Base-by-base conservation (phyloP, 2,329 filamentous ascomycete genomes). In the Nemania sp. region DNA sequence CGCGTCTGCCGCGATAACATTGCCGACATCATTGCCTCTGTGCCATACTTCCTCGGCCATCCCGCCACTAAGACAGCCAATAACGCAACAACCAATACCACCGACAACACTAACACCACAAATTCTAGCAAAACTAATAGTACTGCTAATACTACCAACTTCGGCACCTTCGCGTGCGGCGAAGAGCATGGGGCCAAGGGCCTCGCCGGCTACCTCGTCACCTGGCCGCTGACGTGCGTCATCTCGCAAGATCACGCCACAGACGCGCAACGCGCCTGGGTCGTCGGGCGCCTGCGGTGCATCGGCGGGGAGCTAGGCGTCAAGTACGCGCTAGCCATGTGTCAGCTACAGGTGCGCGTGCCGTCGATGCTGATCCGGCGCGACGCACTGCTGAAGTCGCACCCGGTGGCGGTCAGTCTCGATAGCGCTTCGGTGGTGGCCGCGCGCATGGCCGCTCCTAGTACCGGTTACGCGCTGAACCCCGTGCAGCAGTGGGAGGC, bases 351-450 rank as follows among this genome's bases (percentile, higher is more conserved):
- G 64, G 68, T 85, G 47, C 80, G 83, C 20, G 74, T 84, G 15
- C 83, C 83, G 2, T 84, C 81, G 0, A 85, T 86, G 82, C 74
- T 84, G 56, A 84, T 86, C 65, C 76, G 74, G 23, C 72, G 77
- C 30, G 81, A 84, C 61, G 74, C 74, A 4, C 66, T 81, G 8
- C 73, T 80, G 71, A 72, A 75, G 2, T 72, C 70, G 74, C 75
- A 2, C 76, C 75, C 49, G 71, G 73, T 5, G 66, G 9, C 37
- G 2, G 11, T 3, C 15, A 28, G 11, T 6, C 69, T 74, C 45
- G 73, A 11, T 17, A 5, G 9, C 30, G 75, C 66, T 5, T 9
- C 33, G 34, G 62, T 78, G 24, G 64, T 78, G n/a, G 74, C 75
- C 3, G 70, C 73, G 15, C 71, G 70, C 44, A 54, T 63, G 12